Conservation (phyloP, 345 rosid species). For the Salix arbutifolia region DNA sequence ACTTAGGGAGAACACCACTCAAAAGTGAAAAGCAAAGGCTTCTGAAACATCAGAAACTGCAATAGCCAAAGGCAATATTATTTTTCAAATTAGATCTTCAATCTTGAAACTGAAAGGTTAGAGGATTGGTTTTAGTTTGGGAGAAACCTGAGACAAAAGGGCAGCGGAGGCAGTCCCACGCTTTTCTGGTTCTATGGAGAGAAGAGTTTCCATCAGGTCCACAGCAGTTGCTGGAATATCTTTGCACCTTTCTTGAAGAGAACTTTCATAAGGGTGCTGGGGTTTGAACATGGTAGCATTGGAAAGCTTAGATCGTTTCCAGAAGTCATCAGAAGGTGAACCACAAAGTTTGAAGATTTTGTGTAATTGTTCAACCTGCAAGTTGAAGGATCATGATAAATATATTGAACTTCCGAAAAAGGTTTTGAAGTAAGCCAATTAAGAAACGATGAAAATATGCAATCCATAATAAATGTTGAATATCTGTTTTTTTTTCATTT, state of each 20-base stretch:
- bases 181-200: conserved; percentile 56
- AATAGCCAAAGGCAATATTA: background rate
- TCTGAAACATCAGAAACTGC: background rate
- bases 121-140: background rate
- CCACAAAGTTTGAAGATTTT: conserved; percentile 75
- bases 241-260: conserved; percentile 50
- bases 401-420: background rate
- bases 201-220: conserved; percentile 52
- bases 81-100: background rate
- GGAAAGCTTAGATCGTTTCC: conserved; percentile 57
- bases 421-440: background rate
- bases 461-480: background rate
- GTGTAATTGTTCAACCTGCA: conserved; percentile 75
- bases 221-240: conserved; percentile 43
- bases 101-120: background rate
- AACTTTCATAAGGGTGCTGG: conserved; percentile 54
- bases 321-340: conserved; percentile 64
- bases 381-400: background rate
- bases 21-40: background rate
- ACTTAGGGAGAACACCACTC: background rate
- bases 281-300: conserved; percentile 61
- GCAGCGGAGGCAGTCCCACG: conserved; percentile 77
- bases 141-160: conserved; percentile 50
- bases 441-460: background rate
- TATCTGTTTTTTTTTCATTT: too few relatives aligned